phyloP scores from a whole-genome alignment of 2,329 filamentous ascomycete genomes.

The Aspergillus clavatus region DNA sequence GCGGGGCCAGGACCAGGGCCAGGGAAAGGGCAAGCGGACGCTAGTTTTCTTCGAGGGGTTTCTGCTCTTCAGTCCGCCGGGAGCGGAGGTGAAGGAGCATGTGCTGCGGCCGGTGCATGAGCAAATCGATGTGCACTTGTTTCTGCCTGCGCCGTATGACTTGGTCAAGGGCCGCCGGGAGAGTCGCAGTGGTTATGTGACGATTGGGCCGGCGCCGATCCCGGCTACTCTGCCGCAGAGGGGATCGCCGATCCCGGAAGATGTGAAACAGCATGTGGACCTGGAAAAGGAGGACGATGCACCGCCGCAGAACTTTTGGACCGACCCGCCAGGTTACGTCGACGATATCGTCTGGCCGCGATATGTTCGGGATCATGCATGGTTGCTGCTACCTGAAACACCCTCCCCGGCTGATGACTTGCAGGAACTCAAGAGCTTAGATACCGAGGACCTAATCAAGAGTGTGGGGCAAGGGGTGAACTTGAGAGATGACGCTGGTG shows the following conservation, averaged over 20 bases:
- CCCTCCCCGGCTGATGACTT: constrained; percentile 26
- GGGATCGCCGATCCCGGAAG: not conserved
- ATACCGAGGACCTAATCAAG: constrained; percentile 24
- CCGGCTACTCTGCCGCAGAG: constrained; percentile 11
- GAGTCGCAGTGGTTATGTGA: constrained; percentile 44
- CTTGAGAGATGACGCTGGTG: constrained; percentile 44
- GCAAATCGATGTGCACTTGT: constrained; percentile 67
- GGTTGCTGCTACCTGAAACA: constrained; percentile 65
- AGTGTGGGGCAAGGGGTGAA: constrained; percentile 31
- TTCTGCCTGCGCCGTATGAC: constrained; percentile 65
- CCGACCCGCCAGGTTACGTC: constrained; percentile 89
- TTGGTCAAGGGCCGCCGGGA: constrained; percentile 39
- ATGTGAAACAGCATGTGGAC: constrained; percentile 17
- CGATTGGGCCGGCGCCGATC: constrained; percentile 37
- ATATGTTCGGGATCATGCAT: constrained; percentile 75
- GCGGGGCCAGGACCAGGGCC: not conserved
- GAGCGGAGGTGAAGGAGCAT: constrained; percentile 18
- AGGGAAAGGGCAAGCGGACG: constrained; percentile 23
- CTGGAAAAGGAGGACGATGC: constrained; percentile 29
- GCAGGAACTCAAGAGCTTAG: not conserved
- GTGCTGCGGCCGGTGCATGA: constrained; percentile 27
- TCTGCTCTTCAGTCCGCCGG: constrained; percentile 63
- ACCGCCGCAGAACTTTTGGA: constrained; percentile 76
- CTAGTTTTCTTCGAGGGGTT: constrained; percentile 85
- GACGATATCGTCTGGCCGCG: constrained; percentile 95